phyloP scores from a whole-genome alignment of 345 rosid species.

The Combretum micranthum region DNA sequence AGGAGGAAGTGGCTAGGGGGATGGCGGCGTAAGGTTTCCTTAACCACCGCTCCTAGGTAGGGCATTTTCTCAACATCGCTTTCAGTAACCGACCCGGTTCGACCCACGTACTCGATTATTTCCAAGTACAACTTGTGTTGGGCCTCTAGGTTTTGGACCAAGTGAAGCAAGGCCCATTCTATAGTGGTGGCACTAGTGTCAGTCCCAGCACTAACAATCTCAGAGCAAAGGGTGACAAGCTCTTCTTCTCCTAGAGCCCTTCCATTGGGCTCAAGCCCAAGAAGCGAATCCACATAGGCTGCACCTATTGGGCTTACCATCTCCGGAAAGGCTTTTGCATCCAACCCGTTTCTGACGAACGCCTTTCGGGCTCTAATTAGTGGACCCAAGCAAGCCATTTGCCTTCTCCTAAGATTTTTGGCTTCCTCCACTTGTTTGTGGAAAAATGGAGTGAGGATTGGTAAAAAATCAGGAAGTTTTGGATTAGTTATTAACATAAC shows the following conservation, averaged over 20 bases:
- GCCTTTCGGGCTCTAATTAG: constrained; percentile 53
- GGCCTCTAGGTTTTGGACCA: constrained; percentile 55
- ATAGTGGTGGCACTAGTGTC: constrained; percentile 80
- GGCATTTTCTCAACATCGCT: constrained; percentile 66
- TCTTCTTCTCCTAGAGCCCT: constrained; percentile 63
- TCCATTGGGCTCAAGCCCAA: constrained; percentile 36
- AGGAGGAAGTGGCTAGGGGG: constrained; percentile 92
- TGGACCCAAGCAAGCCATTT: constrained; percentile 72
- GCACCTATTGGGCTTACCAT: constrained; percentile 97
- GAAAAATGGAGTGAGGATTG: constrained; percentile 66
- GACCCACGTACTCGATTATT: constrained; percentile 48
- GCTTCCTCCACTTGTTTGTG: constrained; percentile 57
- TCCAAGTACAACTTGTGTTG: constrained; percentile 68
- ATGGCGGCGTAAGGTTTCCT: constrained; percentile 88
- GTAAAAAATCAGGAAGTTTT: constrained; percentile 74
- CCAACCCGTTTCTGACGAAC: constrained; percentile 39
- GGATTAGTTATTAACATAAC: constrained; percentile 80
- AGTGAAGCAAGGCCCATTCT: constrained; percentile 77
- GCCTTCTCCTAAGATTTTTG: constrained; percentile 53
- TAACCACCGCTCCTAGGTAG: constrained; percentile 61
- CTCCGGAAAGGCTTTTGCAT: constrained; percentile 12
- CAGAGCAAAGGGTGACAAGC: constrained; percentile 79
- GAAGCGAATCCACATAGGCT: constrained; percentile 81
- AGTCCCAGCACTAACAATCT: constrained; percentile 81
- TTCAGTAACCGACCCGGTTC: constrained; percentile 47